Conservation (phyloP, 108 stramenopile species). For the Seminavis robusta region DNA sequence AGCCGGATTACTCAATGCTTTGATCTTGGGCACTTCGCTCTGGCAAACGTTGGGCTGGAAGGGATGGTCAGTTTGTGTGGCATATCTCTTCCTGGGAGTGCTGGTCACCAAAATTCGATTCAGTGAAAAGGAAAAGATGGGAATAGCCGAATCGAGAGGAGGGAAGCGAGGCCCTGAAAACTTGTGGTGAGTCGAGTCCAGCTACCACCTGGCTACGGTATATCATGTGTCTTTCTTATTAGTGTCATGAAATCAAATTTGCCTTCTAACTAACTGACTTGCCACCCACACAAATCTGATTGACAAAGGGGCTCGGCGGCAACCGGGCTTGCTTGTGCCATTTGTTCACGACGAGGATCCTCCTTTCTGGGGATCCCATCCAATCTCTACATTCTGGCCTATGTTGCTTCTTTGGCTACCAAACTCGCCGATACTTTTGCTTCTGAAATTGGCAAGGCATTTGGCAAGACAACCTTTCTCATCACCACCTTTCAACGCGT, state of each 20-base stretch:
- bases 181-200: conserved; percentile 65
- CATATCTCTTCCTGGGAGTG: conserved; percentile 80
- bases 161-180: conserved; percentile 94
- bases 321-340: conserved; percentile 66
- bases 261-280: neutral
- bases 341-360: conserved; percentile 42
- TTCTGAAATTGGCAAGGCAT: conserved; percentile 95
- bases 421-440: conserved; percentile 96
- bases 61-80: conserved; percentile 87
- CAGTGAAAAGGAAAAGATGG: conserved; percentile 79
- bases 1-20: conserved; percentile 66
- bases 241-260: neutral
- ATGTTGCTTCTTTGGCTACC: conserved; percentile 87
- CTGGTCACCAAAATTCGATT: conserved; percentile 87
- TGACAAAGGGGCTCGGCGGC: conserved; percentile 76
- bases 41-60: conserved; percentile 83
- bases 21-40: conserved; percentile 73
- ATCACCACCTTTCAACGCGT: conserved; percentile 89
- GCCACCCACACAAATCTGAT: too few relatives aligned
- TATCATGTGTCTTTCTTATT: neutral
- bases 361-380: conserved; percentile 53
- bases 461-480: conserved; percentile 91
- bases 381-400: conserved; percentile 70
- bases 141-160: conserved; percentile 92
- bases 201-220: neutral